These are phyloP conservation scores for Tylopilus sp. DNA, from an alignment of 768 basidiomycete genomes.

Conservation along the genomic window DNA sequence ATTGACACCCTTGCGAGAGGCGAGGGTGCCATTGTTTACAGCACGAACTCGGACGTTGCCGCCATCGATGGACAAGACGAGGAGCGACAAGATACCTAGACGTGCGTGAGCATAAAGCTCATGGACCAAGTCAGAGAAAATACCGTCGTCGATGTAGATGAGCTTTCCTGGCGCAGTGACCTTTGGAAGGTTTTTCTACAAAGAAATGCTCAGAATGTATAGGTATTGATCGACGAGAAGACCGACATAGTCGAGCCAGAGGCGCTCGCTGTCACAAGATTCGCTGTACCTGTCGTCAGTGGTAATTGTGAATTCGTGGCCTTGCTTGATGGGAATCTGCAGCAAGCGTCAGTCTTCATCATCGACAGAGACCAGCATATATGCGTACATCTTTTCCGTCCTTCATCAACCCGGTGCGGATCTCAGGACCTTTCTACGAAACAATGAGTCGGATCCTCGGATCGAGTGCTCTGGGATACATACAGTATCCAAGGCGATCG, in stretches of 20 bases:
- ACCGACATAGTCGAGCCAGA: slow-evolving; percentile 94
- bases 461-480: slow-evolving; percentile 27
- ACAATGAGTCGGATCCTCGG: slow-evolving; percentile 5
- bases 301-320: slow-evolving; percentile 90
- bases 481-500: slow-evolving; percentile 96
- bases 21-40: slow-evolving; percentile 88
- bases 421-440: slow-evolving; percentile 94
- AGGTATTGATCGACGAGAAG: background rate
- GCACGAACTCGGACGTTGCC: slow-evolving; percentile 78
- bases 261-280: slow-evolving; percentile 73
- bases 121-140: slow-evolving; percentile 5
- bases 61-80: slow-evolving; percentile 87
- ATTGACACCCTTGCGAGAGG: slow-evolving; percentile 98
- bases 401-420: slow-evolving; percentile 92
- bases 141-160: slow-evolving; percentile 96
- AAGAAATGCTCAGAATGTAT: background rate
- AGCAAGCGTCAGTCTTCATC: slow-evolving; percentile 3
- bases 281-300: slow-evolving; percentile 81
- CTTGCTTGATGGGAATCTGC: slow-evolving; percentile 80
- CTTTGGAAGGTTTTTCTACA: slow-evolving; percentile 84
- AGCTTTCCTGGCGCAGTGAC: slow-evolving; percentile 97
- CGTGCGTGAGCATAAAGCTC: slow-evolving; percentile 1
- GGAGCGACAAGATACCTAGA: slow-evolving; percentile 79
- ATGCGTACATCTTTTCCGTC: slow-evolving; percentile 78
- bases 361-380: slow-evolving; percentile 3